Evolutionary conservation across 345 rosid species (phyloP).

Genomic region (Euclidium syriacum): DNA sequence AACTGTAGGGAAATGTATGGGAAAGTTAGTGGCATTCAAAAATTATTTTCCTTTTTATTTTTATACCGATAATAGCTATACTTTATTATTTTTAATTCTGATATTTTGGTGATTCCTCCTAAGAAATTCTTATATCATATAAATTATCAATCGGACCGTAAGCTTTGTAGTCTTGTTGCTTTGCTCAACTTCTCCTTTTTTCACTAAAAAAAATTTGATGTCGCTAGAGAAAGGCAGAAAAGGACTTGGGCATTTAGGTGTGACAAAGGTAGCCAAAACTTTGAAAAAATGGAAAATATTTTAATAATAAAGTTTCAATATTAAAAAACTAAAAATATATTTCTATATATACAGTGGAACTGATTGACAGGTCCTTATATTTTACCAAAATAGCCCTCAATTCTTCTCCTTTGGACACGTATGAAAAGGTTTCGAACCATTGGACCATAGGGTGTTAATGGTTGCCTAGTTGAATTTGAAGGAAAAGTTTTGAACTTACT

Average conservation of each 20-base stretch:
- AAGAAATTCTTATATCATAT: no score
- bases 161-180: slow-evolving; percentile 4
- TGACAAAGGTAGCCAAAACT: slow-evolving; percentile 28
- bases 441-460: slow-evolving; percentile 14
- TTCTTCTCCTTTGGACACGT: slow-evolving; percentile 20
- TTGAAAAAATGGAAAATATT: slow-evolving; percentile 6
- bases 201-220: slow-evolving; percentile 13
- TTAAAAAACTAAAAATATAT: slow-evolving; percentile 12
- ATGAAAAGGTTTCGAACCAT: slow-evolving; percentile 10
- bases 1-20: no score
- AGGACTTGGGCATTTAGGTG: slow-evolving; percentile 17
- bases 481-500: no score
- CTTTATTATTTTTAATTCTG: no score
- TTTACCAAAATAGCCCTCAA: slow-evolving; percentile 30
- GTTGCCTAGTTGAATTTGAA: no score
- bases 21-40: no score
- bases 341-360: background rate
- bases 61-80: no score
- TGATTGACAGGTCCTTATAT: slow-evolving; percentile 26
- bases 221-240: slow-evolving; percentile 15
- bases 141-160: no score
- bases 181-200: background rate
- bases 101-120: no score
- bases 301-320: background rate
- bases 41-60: no score